Base-by-base conservation (phyloP, 2,329 filamentous ascomycete species). In the Pseudocercospora pini-densiflorae region DNA sequence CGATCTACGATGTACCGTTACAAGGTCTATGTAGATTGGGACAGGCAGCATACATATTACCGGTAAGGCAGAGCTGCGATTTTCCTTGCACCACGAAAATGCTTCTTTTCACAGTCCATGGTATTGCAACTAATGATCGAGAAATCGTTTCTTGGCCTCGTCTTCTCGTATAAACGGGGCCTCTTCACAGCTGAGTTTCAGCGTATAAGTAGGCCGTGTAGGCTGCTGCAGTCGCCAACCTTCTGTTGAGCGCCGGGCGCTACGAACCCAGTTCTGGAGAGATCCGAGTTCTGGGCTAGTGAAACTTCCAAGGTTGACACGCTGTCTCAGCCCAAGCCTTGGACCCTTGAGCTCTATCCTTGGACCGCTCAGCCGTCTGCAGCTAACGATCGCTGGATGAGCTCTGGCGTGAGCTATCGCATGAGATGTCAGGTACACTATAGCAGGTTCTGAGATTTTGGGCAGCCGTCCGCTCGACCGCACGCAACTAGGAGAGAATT, bases 371-470 rank as follows among this genome's bases (percentile, higher is more conserved):
- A 60, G 62, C 62, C 59, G 59, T 49, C 51, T 19, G 51, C 51
- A 55, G 24, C 51, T 55, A 55, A 14, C 27, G 51, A 55, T 27
- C 51, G 27, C 51, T n/a, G 24, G 33, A 31, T 14, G 19, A 36
- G 16, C 54, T 51, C 47, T 43, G 24, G 62, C 45, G 36, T 40
- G 47, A 59, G 58, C 47, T 45, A 45, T 63, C 55, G 62, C 58
- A 31, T 64, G 62, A 60, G 29, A 54, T 29, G 62, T 64, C 57
- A 64, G 62, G 62, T 19, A 64, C 62, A 55, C 24, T 33, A n/a
- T 27, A 16, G 16, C 51, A 31, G 24, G 24, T 27, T 31, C 27
- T 33, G 12, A 55, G 7, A 55, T 29, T 21, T 55, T 6, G 51
- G 27, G 27, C 51, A 55, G 51, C 27, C 33, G 23, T 31, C 51